Base-by-base conservation (phyloP, 768 basidiomycete genomes). In the Tephrocybe sp. region DNA sequence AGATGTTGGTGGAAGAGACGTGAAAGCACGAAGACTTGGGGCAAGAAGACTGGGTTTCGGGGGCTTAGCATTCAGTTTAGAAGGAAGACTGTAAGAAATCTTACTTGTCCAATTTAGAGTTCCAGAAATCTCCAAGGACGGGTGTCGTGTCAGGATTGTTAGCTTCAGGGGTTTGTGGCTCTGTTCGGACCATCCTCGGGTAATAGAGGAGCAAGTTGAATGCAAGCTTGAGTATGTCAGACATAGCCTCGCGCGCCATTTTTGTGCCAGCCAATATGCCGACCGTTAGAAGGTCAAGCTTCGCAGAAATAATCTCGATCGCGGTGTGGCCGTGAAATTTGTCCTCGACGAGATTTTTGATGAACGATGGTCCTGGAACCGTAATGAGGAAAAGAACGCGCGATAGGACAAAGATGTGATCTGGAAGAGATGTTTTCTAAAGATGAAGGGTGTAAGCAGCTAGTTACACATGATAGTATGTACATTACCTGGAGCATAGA, bases 151-250 rank as follows among this genome's bases (percentile, higher is more conserved):
- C 61, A 9, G 65, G 64, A 4, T 63, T 59, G 25, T 50, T 24
- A 25, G 55, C 49, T 7, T 64, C 63, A n/a, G 54, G 22, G 21
- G 61, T 64, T 54, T 76, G 79, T n/a, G 71, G 59, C 58, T 83
- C 78, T 22, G 69, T 64, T 40, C 75, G 74, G 2, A 72, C 68
- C 66, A 71, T 55, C 76, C 84, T 90, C 4, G 91, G 91, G 65
- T 91, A 93, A 61, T 88, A 86, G 34, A 83, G 64, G 43, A 91
- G 71, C 24, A 95, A 63, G 63, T 95, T 94, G 66, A 91, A 94
- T 2, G 79, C 72, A 40, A 93, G 75, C 62, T 97, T 97, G 48
- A 97, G 76, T 21, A 93, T 62, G 64, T 97, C 94, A 3, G 79
- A 76, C 70, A 88, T 77, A 2, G 93, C 91, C 47, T 91, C 88